Percentiles rank a stretch among this genome's conserved stretches.
phyloP scores from a whole-genome alignment of 257 asterid species.

The Solanum peruvianum region DNA sequence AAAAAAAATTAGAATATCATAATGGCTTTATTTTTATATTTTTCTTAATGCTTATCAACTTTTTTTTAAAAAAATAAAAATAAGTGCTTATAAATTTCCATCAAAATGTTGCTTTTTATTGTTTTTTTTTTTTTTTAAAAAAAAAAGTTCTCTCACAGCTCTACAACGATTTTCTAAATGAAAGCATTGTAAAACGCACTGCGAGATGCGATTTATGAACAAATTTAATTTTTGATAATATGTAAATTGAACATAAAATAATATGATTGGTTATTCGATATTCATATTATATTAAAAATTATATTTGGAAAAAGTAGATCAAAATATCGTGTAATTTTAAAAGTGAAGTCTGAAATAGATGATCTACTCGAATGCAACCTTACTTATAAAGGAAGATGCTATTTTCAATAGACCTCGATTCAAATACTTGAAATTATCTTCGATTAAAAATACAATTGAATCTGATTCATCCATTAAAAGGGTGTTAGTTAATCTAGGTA shows the following conservation, averaged over 20 bases:
- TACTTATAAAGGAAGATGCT: background rate
- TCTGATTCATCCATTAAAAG: background rate
- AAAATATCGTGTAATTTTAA: background rate
- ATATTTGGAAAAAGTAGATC: background rate
- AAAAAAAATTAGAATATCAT: background rate
- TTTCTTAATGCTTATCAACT: too few species aligned
- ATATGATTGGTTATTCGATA: too few species aligned
- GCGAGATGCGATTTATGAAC: background rate
- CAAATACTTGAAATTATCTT: background rate
- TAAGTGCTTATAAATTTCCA: background rate
- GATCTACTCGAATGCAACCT: fast-evolving
- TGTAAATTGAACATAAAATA: background rate
- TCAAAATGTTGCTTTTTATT: too few species aligned
- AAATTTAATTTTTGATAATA: too few species aligned
- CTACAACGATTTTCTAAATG: too few species aligned
- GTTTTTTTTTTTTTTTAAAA: too few species aligned
- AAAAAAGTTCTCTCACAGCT: background rate
- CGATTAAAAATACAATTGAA: background rate
- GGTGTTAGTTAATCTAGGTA: background rate
- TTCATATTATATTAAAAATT: too few species aligned
- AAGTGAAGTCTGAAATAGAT: background rate
- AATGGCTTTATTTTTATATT: background rate
- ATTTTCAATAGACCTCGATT: background rate
- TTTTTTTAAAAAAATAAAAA: too few species aligned
- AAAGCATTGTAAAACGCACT: background rate